Evolutionary conservation across 495 filamentous ascomycete species (phyloP).

Genomic region (Trichocladium uniseriatum): DNA sequence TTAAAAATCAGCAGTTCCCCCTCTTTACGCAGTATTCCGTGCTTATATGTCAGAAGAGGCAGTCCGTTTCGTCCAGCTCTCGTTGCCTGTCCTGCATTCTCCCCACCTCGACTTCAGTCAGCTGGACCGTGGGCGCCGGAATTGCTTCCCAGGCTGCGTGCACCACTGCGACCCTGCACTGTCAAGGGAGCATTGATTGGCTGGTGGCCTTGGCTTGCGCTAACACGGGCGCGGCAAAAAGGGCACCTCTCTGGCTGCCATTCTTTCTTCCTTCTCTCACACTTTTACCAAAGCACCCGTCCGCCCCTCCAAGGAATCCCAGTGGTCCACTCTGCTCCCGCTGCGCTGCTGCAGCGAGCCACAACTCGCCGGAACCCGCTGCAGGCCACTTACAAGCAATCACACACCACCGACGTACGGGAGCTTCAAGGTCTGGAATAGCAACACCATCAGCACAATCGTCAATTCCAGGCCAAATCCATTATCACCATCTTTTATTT

Average conservation of each 20-base stretch:
- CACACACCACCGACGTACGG: background rate
- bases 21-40: too few relatives aligned
- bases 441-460: background rate
- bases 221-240: slow-evolving; percentile 13
- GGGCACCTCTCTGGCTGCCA: slow-evolving; percentile 12
- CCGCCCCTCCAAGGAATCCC: slow-evolving; percentile 1
- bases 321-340: background rate
- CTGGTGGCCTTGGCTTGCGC: slow-evolving; percentile 1
- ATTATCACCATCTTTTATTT: background rate
- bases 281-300: slow-evolving; percentile 10
- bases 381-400: background rate
- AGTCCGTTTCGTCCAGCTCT: too few relatives aligned
- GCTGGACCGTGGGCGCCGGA: slow-evolving; percentile 3
- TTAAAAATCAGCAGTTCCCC: too few relatives aligned
- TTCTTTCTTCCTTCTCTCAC: slow-evolving; percentile 9
- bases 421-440: background rate
- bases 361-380: background rate
- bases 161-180: slow-evolving; percentile 6
- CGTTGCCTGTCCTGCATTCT: background rate
- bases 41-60: too few relatives aligned
- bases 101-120: background rate
- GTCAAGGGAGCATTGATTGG: slow-evolving; percentile 9
- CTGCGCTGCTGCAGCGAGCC: background rate
- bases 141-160: slow-evolving; percentile 2
- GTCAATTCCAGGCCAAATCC: background rate